Conservation (phyloP, 2,329 filamentous ascomycete species). For the Cordyceps cateniannulata region DNA sequence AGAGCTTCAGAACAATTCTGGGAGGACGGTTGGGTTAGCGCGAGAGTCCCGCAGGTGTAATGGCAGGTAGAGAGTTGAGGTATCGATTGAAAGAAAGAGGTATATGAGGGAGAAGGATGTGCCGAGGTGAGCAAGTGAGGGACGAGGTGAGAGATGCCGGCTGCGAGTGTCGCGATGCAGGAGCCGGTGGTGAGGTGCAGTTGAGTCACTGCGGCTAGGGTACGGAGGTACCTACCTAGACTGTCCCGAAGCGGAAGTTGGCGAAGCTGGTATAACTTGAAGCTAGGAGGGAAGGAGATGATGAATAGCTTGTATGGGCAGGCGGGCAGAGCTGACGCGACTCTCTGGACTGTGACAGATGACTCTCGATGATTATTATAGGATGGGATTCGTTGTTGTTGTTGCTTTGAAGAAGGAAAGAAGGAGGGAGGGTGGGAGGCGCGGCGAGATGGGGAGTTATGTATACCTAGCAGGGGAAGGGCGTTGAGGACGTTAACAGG, state of each 20-base stretch:
- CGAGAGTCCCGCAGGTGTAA: not conserved
- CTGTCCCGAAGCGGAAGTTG: slow-evolving; percentile 11
- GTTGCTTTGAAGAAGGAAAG: slow-evolving; percentile 36
- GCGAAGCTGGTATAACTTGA: slow-evolving; percentile 8
- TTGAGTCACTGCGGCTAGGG: slow-evolving; percentile 13
- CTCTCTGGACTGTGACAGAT: slow-evolving; percentile 55
- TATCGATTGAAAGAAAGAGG: slow-evolving; percentile 19
- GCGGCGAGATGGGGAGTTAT: slow-evolving; percentile 18
- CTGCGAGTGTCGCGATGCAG: not conserved
- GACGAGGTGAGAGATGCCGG: slow-evolving; percentile 14
- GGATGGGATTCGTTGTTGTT: slow-evolving; percentile 43
- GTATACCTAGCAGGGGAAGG: slow-evolving; percentile 13
- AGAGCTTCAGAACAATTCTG: slow-evolving; percentile 37
- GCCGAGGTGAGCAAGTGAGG: slow-evolving; percentile 17
- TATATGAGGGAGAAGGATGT: slow-evolving; percentile 19
- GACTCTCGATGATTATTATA: slow-evolving; percentile 47
- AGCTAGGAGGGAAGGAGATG: not conserved
- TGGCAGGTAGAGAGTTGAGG: not conserved
- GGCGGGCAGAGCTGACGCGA: slow-evolving; percentile 46
- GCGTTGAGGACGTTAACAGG: slow-evolving; percentile 14
- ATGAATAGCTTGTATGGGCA: slow-evolving; percentile 18
- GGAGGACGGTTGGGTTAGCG: slow-evolving; percentile 17
- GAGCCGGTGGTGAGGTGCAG: not conserved
- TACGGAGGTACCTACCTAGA: slow-evolving; percentile 12
- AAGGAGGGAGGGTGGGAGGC: slow-evolving; percentile 27